phyloP scores from a whole-genome alignment of 768 basidiomycete species.

The Lentinula sp. region DNA sequence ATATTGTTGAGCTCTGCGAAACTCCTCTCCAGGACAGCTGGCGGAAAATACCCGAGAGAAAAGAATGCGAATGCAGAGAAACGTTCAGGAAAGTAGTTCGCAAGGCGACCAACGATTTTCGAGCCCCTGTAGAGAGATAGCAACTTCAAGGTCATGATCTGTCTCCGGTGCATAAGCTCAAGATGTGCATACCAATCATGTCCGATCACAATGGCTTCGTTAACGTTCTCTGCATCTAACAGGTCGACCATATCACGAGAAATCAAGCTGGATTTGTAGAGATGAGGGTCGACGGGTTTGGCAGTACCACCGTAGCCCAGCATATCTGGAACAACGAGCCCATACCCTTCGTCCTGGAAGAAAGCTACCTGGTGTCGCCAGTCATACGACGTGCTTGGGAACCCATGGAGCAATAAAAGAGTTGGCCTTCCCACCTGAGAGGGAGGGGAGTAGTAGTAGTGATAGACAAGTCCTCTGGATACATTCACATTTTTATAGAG shows the following conservation, averaged over 20 bases:
- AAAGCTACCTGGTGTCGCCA: constrained; percentile 35
- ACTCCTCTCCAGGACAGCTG: constrained; percentile 14
- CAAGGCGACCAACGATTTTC: constrained; percentile 25
- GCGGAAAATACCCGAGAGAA: constrained; percentile 25
- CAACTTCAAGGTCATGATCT: background rate
- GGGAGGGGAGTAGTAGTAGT: background rate
- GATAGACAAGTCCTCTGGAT: constrained; percentile 16
- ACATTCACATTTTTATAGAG: constrained; percentile 13
- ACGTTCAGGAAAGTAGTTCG: constrained; percentile 30
- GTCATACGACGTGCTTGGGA: constrained; percentile 27
- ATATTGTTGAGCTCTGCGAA: constrained; percentile 17
- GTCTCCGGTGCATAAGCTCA: background rate
- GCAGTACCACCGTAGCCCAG: constrained; percentile 40
- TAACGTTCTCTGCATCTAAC: constrained; percentile 19
- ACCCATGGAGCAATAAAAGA: constrained; percentile 39
- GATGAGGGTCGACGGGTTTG: constrained; percentile 25
- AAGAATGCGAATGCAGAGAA: constrained; percentile 33
- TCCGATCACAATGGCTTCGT: constrained; percentile 22
- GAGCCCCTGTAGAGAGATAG: constrained; percentile 15
- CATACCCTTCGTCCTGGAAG: constrained; percentile 33
- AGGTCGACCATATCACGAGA: constrained; percentile 26
- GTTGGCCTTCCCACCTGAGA: constrained; percentile 21
- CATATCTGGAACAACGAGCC: constrained; percentile 40
- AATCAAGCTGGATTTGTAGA: constrained; percentile 19
- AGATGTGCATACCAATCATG: constrained; percentile 26